phyloP scores from a whole-genome alignment of 2,329 filamentous ascomycete species.

The Blastomyces gilchristii region DNA sequence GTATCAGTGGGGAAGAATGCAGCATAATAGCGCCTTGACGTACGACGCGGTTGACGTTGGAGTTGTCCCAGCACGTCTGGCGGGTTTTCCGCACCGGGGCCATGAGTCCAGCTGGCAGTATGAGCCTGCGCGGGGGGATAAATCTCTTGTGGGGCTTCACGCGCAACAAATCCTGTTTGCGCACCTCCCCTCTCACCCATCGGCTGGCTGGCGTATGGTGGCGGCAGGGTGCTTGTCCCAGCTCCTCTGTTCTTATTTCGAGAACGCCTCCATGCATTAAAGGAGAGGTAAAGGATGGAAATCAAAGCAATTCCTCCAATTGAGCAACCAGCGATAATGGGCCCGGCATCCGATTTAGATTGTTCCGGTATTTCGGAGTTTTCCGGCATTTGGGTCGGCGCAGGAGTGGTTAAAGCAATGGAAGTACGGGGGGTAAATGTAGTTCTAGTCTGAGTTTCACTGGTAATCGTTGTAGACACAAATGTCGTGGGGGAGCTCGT shows the following conservation, averaged over 20 bases:
- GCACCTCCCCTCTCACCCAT: background rate
- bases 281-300: slow-evolving; percentile 11
- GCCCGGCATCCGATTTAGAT: slow-evolving; percentile 7
- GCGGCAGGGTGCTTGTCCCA: slow-evolving; percentile 1
- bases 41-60: background rate
- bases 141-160: background rate
- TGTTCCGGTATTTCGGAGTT: slow-evolving; percentile 3
- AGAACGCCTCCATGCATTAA: slow-evolving; percentile 13
- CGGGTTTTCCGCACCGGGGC: background rate
- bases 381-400: slow-evolving; percentile 3
- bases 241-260: slow-evolving; percentile 8
- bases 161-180: background rate
- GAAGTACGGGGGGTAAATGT: background rate
- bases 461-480: background rate
- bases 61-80: background rate
- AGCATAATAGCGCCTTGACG: slow-evolving; percentile 9
- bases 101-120: background rate
- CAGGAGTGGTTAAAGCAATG: slow-evolving; percentile 2
- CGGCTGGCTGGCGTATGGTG: slow-evolving; percentile 3
- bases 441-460: background rate
- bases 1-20: background rate
- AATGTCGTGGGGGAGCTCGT: background rate
- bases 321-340: slow-evolving; percentile 14
- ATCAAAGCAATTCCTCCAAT: slow-evolving; percentile 15
- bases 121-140: background rate